phyloP scores from a whole-genome alignment of 768 basidiomycete species.

The Leucosporidium creatinivorum region DNA sequence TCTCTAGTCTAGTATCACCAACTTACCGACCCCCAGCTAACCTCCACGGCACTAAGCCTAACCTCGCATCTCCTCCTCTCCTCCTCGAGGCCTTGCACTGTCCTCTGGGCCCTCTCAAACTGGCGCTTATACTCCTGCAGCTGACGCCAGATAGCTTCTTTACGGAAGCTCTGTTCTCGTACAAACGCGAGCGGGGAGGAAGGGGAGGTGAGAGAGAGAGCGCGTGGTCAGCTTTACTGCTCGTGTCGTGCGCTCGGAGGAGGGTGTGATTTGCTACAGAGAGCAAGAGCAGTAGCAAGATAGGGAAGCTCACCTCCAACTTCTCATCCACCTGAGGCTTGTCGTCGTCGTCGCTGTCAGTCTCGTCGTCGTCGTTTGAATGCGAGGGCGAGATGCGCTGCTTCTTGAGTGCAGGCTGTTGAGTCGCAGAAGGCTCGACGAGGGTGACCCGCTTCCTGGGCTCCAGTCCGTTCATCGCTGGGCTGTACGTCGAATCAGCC shows the following conservation, averaged over 20 bases:
- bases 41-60: conserved; percentile 63
- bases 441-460: neutral
- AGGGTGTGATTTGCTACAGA: neutral
- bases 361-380: neutral
- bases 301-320: conserved; percentile 2
- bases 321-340: neutral
- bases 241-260: neutral
- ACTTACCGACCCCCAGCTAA: conserved; percentile 70
- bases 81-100: conserved; percentile 59
- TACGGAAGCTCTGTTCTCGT: conserved; percentile 61
- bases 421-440: neutral
- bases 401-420: neutral
- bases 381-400: neutral
- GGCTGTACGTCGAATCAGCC: too few species aligned
- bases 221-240: neutral
- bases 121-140: conserved; percentile 77
- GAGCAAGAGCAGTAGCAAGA: too few species aligned
- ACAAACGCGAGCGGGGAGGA: conserved; percentile 7
- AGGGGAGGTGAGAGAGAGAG: neutral
- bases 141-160: conserved; percentile 74
- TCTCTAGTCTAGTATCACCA: too few species aligned
- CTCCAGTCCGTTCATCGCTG: neutral
- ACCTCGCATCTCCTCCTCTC: conserved; percentile 62
- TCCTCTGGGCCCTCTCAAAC: conserved; percentile 56
- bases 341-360: neutral